A percentile compares a stretch with the other conserved stretches of the same genome.
Conservation (phyloP, 2,329 filamentous ascomycete genomes). For the Aschersonia sp. region DNA sequence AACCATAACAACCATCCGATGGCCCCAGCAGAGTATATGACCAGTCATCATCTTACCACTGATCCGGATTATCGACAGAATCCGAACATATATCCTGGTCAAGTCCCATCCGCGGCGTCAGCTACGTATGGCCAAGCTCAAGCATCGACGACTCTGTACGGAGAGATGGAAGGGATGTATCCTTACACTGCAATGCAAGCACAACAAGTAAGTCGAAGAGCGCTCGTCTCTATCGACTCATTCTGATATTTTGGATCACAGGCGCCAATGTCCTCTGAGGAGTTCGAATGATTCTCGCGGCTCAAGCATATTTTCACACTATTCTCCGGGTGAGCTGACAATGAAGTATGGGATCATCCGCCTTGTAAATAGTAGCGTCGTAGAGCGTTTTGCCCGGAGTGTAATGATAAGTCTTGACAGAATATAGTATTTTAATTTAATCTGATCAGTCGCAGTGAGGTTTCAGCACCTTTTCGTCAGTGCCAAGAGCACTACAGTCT, state of each 20-base stretch:
- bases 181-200: conserved; percentile 66
- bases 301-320: background rate
- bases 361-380: too few relatives aligned
- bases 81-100: conserved; percentile 67
- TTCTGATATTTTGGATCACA: conserved; percentile 7
- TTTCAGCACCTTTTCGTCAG: too few relatives aligned
- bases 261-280: conserved; percentile 29
- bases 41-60: conserved; percentile 46
- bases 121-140: conserved; percentile 65
- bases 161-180: conserved; percentile 75
- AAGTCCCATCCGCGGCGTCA: conserved; percentile 59
- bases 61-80: conserved; percentile 72
- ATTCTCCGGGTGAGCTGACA: background rate
- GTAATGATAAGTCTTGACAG: too few relatives aligned
- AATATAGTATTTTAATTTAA: too few relatives aligned
- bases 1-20: conserved; percentile 45
- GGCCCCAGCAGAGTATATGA: conserved; percentile 47
- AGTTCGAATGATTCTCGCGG: conserved; percentile 22
- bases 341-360: too few relatives aligned
- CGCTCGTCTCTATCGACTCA: background rate
- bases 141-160: conserved; percentile 55
- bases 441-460: too few relatives aligned
- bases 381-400: too few relatives aligned
- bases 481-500: too few relatives aligned
- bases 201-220: conserved; percentile 54